Evolutionary conservation across 1,139 yeast genomes (phyloP), one percentile per base, ranked within the genome.

Genomic region (Taphrina sp.): DNA sequence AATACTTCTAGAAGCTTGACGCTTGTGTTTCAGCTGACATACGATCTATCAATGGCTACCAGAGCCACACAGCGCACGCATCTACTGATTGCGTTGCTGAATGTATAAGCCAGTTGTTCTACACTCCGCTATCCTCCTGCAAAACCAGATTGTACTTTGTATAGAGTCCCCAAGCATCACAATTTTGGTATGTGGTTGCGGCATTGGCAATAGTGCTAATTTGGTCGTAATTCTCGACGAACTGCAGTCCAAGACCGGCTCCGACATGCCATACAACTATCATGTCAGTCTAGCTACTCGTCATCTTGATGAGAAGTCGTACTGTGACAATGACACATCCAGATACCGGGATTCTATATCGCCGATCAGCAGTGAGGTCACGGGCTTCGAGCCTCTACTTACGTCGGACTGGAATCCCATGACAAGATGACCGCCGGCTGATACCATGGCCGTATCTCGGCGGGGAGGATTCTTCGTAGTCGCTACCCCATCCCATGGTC

Each of bases 201-300:
- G 10, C 17, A 10, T 34, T 10, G 16, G 14, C 38, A 17, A 17
- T 14, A 12, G 19, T 17, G 2, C 14, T 34, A 10, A 34, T 14
- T 10, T 14, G 16, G 14, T 10, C 12, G 16, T 12, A n/a, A 17
- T 14, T n/a, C 19, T 34, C 38, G 2, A 34, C 38, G 2, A 34
- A 34, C 3, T 34, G 38, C 63, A 83, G 69, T 58, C 86, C 85
- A 65, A 85, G 74, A 52, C 92, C 94, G 67, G 84, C 88, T 62
- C 78, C 81, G 70, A 83, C 77, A 72, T 85, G 94, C 94, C 94
- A 85, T n/a, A n/a, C n/a, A n/a, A n/a, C n/a, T n/a, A n/a, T n/a
- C n/a, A n/a, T n/a, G n/a, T n/a, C n/a, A n/a, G n/a, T n/a, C n/a
- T n/a, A n/a, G n/a, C n/a, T n/a, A n/a, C n/a, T n/a, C n/a, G n/a